Evolutionary conservation across 148 eudicot species (phyloP), one percentile per base, ranked within the genome.

Genomic region (Rheum nobile): DNA sequence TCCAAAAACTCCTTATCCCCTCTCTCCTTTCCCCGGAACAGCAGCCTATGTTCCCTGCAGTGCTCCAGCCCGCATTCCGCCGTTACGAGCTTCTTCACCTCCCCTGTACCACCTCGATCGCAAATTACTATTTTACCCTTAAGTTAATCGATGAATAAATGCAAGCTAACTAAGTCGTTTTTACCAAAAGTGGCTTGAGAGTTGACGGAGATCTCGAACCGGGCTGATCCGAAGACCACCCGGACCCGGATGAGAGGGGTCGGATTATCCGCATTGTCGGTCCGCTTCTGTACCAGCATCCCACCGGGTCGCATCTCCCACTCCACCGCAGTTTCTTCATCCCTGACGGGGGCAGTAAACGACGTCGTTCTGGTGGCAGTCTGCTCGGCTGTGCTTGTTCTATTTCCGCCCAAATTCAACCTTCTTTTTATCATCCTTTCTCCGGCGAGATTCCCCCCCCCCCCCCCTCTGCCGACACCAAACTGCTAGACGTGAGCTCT

Each of bases 151-250:
- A 50, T 38, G 16, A 17, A 57, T n/a, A n/a, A n/a, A n/a, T n/a
- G n/a, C n/a, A n/a, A n/a, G n/a, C n/a, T n/a, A n/a, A n/a, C n/a
- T n/a, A n/a, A n/a, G n/a, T n/a, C n/a, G n/a, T n/a, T n/a, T n/a
- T n/a, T 81, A 83, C 89, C 89, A 76, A 86, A 86, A n/a, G 85
- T 81, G 3, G 86, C 81, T 24, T 73, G 83, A 52, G 86, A 75
- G 57, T 71, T 74, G 13, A 84, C 75, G 2, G 83, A 77, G 77
- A 86, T 78, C 82, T 86, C 82, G 17, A 67, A 78, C 28, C 74
- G 79, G 6, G 48, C 47, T 1, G 73, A 63, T 4, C 83, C 86
- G 70, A 76, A 80, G 0, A 63, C 80, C 3, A 86, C 85, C 37
- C 86, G 85, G 54, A 86, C 73, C 72, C 82, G 79, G 50, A 83